These are phyloP conservation scores for Termitomyces sp. DNA, from an alignment of 768 basidiomycete species.

Conservation along the genomic window DNA sequence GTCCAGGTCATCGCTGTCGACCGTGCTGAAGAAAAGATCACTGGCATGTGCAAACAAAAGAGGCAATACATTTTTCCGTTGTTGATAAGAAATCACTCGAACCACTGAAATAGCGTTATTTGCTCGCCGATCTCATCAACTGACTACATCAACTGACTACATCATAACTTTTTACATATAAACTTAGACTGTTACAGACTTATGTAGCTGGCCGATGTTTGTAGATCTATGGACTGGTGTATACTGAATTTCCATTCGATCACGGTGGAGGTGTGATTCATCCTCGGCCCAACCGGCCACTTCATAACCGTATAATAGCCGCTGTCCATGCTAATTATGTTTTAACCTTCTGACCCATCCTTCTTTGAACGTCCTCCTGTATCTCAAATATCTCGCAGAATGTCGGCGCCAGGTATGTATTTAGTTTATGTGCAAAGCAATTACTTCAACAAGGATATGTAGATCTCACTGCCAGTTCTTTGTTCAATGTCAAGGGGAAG, in stretches of 20 bases:
- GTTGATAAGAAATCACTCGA: background rate
- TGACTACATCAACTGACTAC: background rate
- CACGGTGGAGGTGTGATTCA: background rate
- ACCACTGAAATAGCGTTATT: background rate
- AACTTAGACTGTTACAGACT: background rate
- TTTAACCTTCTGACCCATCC: background rate
- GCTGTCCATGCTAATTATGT: constrained; percentile 8
- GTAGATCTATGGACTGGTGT: background rate
- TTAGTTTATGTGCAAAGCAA: background rate
- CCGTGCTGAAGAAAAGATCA: constrained; percentile 16
- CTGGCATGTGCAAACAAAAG: constrained; percentile 15
- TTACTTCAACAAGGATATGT: background rate
- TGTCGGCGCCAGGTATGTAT: constrained; percentile 17
- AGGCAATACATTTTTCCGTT: background rate
- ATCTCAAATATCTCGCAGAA: background rate
- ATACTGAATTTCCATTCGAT: too few relatives aligned
- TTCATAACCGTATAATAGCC: constrained; percentile 14
- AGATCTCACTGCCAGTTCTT: constrained; percentile 48
- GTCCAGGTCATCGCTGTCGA: constrained; percentile 30
- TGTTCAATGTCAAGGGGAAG: constrained; percentile 67
- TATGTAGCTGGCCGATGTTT: background rate
- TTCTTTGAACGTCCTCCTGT: background rate
- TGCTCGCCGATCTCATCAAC: background rate
- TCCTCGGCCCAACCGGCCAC: constrained; percentile 6
- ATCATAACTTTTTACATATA: background rate